Conservation (phyloP, 2,329 filamentous ascomycete genomes). For the Colletotrichum trifolii region DNA sequence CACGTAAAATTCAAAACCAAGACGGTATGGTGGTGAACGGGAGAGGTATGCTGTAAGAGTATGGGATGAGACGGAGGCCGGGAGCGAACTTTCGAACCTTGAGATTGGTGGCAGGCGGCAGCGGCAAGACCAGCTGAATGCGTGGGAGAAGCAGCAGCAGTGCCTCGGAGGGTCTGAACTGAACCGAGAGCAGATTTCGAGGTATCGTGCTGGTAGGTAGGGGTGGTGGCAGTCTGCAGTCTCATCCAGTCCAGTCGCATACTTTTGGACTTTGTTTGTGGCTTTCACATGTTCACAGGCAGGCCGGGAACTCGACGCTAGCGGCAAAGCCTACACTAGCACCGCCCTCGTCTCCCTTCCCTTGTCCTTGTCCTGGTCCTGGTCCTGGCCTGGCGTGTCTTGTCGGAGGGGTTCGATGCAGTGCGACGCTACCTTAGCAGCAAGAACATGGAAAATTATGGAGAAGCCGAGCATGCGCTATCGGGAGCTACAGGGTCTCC, state of each 20-base stretch:
- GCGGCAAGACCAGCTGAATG: constrained; percentile 4
- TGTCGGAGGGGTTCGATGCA: constrained; percentile 33
- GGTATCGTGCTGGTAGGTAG: background rate
- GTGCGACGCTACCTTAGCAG: constrained; percentile 29
- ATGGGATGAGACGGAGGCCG: constrained; percentile 37
- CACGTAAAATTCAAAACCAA: constrained; percentile 29
- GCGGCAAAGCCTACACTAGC: constrained; percentile 24
- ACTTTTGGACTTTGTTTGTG: constrained; percentile 17
- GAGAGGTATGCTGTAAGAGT: constrained; percentile 33
- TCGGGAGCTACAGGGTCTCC: constrained; percentile 30
- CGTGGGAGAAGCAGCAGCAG: background rate
- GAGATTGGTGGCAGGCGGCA: constrained; percentile 18
- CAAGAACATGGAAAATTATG: constrained; percentile 12
- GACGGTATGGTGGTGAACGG: constrained; percentile 30
- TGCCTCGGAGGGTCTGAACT: constrained; percentile 26
- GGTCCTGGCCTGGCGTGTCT: background rate
- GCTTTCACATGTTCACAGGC: constrained; percentile 37
- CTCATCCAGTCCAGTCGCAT: background rate
- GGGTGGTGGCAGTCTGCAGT: constrained; percentile 1
- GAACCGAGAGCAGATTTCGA: constrained; percentile 7
- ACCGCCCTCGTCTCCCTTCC: constrained; percentile 25
- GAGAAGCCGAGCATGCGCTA: constrained; percentile 33
- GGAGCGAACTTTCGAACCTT: constrained; percentile 36
- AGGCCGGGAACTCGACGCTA: constrained; percentile 15
- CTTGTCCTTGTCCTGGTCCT: constrained; percentile 18